phyloP scores from a whole-genome alignment of 495 filamentous ascomycete genomes.

The Penicillium salamii region DNA sequence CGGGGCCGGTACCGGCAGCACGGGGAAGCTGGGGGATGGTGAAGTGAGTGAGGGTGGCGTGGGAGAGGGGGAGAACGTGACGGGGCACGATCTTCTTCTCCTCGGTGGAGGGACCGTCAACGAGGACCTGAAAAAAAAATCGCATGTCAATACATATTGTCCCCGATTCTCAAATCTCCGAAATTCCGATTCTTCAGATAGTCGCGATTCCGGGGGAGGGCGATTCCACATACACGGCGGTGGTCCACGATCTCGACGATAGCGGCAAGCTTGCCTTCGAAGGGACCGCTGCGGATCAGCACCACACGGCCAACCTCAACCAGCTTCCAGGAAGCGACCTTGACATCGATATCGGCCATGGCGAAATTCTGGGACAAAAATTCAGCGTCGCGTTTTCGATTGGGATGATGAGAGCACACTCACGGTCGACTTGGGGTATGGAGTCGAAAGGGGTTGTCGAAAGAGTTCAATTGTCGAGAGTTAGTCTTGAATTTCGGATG shows the following conservation, averaged over 20 bases:
- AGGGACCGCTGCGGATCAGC: constrained; percentile 74
- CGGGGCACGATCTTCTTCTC: constrained; percentile 74
- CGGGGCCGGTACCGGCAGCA: constrained; percentile 74
- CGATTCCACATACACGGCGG: constrained; percentile 82
- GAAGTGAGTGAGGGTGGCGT: constrained; percentile 85
- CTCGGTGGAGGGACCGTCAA: constrained; percentile 86
- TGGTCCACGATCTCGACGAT: constrained; percentile 99
- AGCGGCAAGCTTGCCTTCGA: constrained; percentile 78
- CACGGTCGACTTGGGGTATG: constrained; percentile 47
- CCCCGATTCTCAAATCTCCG: constrained; percentile 7
- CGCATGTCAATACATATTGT: constrained; percentile 34
- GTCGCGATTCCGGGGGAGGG: constrained; percentile 12
- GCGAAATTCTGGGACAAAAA: constrained; percentile 35
- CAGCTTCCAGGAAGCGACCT: constrained; percentile 76
- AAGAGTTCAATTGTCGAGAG: constrained; percentile 43
- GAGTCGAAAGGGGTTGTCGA: constrained; percentile 45
- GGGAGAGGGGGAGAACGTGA: constrained; percentile 73
- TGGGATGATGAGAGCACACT: constrained; percentile 26
- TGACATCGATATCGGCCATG: constrained; percentile 71
- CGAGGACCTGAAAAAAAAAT: constrained; percentile 65
- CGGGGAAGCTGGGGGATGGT: constrained; percentile 85
- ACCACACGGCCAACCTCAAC: constrained; percentile 97
- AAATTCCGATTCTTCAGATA: constrained; percentile 5
- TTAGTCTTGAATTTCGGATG: constrained; percentile 46
- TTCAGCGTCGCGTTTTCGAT: constrained; percentile 21